Percentiles rank a stretch among this genome's conserved stretches.
phyloP scores from a whole-genome alignment of 2,329 filamentous ascomycete genomes.

The Dothistroma septosporum region DNA sequence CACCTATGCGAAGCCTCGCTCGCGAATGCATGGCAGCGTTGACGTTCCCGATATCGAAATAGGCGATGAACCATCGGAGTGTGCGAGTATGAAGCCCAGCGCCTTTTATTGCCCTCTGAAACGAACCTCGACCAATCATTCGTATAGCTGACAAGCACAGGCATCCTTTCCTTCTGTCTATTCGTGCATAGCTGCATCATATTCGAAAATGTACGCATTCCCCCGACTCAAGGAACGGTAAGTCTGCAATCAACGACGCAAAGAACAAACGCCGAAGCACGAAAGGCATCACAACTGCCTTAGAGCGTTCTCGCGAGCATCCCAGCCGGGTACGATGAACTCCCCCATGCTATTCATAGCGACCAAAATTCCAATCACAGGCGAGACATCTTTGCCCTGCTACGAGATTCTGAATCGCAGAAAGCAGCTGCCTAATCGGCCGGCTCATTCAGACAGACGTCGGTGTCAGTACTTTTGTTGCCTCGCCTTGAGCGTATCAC shows the following conservation, averaged over 20 bases:
- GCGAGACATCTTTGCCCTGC: neutral
- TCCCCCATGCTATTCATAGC: neutral
- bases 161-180: conserved; percentile 16
- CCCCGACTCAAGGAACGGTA: neutral
- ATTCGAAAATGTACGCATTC: conserved; percentile 11
- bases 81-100: conserved; percentile 10
- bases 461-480: neutral
- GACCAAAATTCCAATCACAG: neutral
- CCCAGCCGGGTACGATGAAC: neutral
- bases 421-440: neutral
- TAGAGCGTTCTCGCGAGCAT: neutral
- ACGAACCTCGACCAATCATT: conserved; percentile 10
- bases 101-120: conserved; percentile 13
- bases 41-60: neutral
- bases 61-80: neutral
- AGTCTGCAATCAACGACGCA: neutral
- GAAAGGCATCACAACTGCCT: neutral
- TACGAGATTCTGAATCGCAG: neutral
- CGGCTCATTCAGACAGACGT: neutral
- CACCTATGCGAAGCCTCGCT: conserved; percentile 14
- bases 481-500: neutral
- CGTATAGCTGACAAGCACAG: conserved; percentile 7
- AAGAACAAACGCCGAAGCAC: neutral
- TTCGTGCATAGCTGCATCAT: conserved; percentile 12
- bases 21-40: neutral